Evolutionary conservation across 495 filamentous ascomycete species (phyloP).

Genomic region (Penicillium crystallinum): DNA sequence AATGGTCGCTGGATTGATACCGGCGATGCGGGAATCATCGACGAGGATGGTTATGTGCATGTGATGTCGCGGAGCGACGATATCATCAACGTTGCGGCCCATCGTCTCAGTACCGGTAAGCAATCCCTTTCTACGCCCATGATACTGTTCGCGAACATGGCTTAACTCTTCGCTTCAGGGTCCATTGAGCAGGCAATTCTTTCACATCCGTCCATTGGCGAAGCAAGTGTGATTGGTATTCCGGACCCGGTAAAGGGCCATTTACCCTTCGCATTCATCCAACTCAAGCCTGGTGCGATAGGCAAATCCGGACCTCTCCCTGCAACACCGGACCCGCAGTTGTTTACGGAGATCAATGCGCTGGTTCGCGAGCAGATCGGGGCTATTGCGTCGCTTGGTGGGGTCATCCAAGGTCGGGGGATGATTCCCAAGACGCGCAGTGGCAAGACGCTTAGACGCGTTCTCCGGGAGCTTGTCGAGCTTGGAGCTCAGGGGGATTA

Average conservation of each 20-base stretch:
- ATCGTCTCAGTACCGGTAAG: slow-evolving; percentile 82
- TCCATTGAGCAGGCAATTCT: slow-evolving; percentile 87
- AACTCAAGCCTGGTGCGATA: slow-evolving; percentile 44
- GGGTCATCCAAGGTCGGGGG: slow-evolving; percentile 76
- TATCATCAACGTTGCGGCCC: slow-evolving; percentile 92
- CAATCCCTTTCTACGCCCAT: neutral
- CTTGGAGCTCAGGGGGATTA: slow-evolving; percentile 48
- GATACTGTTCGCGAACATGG: neutral
- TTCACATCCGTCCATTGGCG: slow-evolving; percentile 68
- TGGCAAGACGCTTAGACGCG: slow-evolving; percentile 80
- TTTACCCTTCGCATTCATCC: slow-evolving; percentile 84
- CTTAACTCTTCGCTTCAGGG: slow-evolving; percentile 37
- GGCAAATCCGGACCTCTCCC: slow-evolving; percentile 17
- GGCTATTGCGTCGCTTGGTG: slow-evolving; percentile 76
- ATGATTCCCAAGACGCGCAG: slow-evolving; percentile 90
- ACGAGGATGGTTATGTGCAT: slow-evolving; percentile 75
- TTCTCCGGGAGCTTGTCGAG: slow-evolving; percentile 76
- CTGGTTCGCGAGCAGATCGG: slow-evolving; percentile 79
- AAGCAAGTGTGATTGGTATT: slow-evolving; percentile 79
- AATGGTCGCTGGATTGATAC: slow-evolving; percentile 79
- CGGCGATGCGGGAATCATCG: slow-evolving; percentile 83
- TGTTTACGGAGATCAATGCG: slow-evolving; percentile 56
- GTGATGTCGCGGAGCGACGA: slow-evolving; percentile 86
- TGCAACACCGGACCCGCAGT: slow-evolving; percentile 41
- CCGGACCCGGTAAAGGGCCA: slow-evolving; percentile 85